Base-by-base conservation (phyloP, 495 filamentous ascomycete genomes). In the Lineolata rhizophorae region DNA sequence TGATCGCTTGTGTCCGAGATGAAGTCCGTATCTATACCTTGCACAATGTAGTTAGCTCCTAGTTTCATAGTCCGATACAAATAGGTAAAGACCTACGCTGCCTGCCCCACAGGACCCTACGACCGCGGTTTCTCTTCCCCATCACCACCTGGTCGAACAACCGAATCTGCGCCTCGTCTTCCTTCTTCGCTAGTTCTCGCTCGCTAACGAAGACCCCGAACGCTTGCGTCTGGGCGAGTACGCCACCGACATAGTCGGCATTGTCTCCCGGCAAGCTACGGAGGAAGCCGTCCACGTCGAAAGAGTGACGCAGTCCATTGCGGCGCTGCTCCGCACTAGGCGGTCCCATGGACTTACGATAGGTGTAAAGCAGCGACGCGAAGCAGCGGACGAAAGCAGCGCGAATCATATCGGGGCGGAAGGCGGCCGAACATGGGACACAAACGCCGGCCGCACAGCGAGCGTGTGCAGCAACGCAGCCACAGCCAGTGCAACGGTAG, bases 161-260 rank as follows among this genome's bases (percentile, higher is more conserved):
- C 32, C 80, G 70, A 47, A 95, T 78, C 5, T 62, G 42, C 2
- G 82, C 74, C 36, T 73, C 66, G 28, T 62, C 66, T 4, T 65
- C 50, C 8, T 63, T 50, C 20, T 62, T 63, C 11, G 61, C 61
- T n/a, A n/a, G n/a, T 49, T 97, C 87, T 20, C 87, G 71, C 30
- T 91, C 80, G 47, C 90, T 80, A 44, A 94, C 85, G 47, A 95
- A 97, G 52, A 94, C 82, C 47, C 91, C 92, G 53, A 97, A 94
- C 11, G 64, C 83, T 85, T 30, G 4, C 18, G n/a, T n/a, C 9
- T 24, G 6, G 19, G 12, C n/a, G 20, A 28, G n/a, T 39, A 30
- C 34, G 39, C 12, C 17, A 12, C 56, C 55, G 40, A 83, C 72
- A 46, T 94, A 97, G 29, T 91, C 78, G 19, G 78, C 77, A 45